Evolutionary conservation across 805 yeast genomes (phyloP).

Genomic region (Lipomyces chichibuensis): DNA sequence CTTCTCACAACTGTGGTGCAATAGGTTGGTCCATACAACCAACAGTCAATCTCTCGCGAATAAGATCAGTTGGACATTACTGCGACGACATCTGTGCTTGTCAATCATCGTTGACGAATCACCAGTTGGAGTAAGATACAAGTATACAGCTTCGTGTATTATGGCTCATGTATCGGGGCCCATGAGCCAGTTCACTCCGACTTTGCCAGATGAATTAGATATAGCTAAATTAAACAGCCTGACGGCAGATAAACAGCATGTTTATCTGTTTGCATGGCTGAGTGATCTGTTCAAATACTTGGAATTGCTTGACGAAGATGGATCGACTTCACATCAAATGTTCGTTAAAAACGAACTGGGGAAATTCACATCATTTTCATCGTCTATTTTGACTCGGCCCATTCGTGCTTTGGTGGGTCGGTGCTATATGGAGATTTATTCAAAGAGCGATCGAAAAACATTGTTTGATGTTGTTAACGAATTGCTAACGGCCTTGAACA

Average conservation of each 20-base stretch:
- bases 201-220: conserved; percentile 26
- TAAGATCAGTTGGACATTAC: background rate
- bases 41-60: background rate
- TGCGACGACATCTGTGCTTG: background rate
- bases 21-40: background rate
- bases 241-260: conserved; percentile 31
- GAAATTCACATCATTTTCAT: conserved; percentile 18
- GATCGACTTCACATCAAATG: conserved; percentile 35
- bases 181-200: conserved; percentile 4
- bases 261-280: conserved; percentile 29
- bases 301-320: conserved; percentile 26
- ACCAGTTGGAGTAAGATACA: background rate
- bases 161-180: conserved; percentile 8
- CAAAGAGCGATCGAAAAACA: conserved; percentile 32
- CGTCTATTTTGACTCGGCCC: conserved; percentile 26
- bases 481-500: conserved; percentile 32
- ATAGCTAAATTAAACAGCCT: conserved; percentile 17
- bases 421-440: conserved; percentile 29
- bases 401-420: conserved; percentile 29
- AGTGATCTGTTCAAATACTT: conserved; percentile 29
- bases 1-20: background rate
- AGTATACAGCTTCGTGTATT: background rate
- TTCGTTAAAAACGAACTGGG: conserved; percentile 32
- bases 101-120: background rate
- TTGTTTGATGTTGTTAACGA: conserved; percentile 41